These are phyloP conservation scores for Furcasterigmium furcatum DNA, from an alignment of 2,329 filamentous ascomycete genomes.

Conservation along the genomic window DNA sequence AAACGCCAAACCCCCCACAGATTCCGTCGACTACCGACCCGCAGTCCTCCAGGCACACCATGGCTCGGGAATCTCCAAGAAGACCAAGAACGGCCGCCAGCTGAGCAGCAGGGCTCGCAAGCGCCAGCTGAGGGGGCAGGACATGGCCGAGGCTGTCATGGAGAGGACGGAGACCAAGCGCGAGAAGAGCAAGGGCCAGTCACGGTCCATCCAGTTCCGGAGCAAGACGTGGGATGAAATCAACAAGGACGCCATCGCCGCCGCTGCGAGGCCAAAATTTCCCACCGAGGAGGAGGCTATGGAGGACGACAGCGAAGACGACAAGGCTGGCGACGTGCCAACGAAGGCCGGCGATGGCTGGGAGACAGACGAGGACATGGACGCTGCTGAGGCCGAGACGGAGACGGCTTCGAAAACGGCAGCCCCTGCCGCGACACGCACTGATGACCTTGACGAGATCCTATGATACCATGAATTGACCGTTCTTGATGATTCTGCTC, in stretches of 20 bases:
- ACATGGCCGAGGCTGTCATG: constrained; percentile 56
- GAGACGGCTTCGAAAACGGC: neutral
- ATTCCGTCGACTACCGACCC: constrained; percentile 48
- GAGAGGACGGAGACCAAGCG: constrained; percentile 57
- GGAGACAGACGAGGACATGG: constrained; percentile 33
- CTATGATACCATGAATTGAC: neutral
- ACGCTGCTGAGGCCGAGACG: constrained; percentile 15
- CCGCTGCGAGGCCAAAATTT: constrained; percentile 8
- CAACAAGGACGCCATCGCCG: constrained; percentile 41
- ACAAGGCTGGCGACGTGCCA: constrained; percentile 13
- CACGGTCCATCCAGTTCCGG: constrained; percentile 43
- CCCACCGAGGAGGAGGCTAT: constrained; percentile 18
- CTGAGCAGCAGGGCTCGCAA: constrained; percentile 52
- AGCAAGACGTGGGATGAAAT: constrained; percentile 57
- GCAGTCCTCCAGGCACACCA: constrained; percentile 69
- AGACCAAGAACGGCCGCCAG: constrained; percentile 55
- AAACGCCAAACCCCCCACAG: constrained; percentile 47
- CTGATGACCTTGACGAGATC: neutral
- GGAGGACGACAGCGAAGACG: constrained; percentile 13
- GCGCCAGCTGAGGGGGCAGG: constrained; percentile 54
- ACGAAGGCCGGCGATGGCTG: constrained; percentile 15
- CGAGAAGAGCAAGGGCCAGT: constrained; percentile 49
- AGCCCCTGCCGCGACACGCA: neutral
- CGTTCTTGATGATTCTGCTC: no score
- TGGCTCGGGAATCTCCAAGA: constrained; percentile 65